These are phyloP conservation scores for Ceratobasidium theobromae DNA, from an alignment of 1,284 basidiomycete genomes.

Conservation along the genomic window DNA sequence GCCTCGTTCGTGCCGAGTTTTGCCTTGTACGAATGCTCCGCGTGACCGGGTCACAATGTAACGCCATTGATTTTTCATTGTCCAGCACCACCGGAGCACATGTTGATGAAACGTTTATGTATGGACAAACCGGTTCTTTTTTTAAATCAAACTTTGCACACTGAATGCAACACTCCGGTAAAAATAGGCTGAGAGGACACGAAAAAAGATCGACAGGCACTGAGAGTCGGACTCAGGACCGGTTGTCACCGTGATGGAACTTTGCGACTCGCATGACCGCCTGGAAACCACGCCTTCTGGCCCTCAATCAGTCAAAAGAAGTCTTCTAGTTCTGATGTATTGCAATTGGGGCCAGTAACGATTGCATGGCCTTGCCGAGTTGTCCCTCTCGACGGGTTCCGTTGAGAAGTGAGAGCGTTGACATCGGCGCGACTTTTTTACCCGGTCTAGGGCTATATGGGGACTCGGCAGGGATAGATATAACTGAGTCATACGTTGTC, in stretches of 20 bases:
- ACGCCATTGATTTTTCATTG: background rate
- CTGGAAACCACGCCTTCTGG: constrained; percentile 13
- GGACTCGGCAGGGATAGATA: background rate
- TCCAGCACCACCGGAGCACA: background rate
- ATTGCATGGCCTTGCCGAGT: no score
- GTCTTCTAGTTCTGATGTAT: background rate
- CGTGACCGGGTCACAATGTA: constrained; percentile 12
- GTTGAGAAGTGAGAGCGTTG: background rate
- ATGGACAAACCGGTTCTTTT: no score
- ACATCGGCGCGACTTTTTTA: background rate
- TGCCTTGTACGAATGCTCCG: background rate
- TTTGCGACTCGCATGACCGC: background rate
- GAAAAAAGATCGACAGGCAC: background rate
- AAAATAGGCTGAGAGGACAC: constrained; percentile 1
- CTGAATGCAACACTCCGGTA: background rate
- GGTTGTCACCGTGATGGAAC: constrained; percentile 7
- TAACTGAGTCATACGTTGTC: no score
- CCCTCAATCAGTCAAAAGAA: background rate
- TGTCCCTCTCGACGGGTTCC: background rate
- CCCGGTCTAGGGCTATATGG: background rate
- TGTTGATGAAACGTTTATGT: constrained; percentile 7
- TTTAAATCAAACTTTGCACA: no score
- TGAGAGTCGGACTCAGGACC: no score
- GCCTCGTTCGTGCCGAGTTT: background rate
- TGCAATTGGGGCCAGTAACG: background rate